Evolutionary conservation across 2,329 filamentous ascomycete species (phyloP).

Genomic region (Calonectria ilicicola): DNA sequence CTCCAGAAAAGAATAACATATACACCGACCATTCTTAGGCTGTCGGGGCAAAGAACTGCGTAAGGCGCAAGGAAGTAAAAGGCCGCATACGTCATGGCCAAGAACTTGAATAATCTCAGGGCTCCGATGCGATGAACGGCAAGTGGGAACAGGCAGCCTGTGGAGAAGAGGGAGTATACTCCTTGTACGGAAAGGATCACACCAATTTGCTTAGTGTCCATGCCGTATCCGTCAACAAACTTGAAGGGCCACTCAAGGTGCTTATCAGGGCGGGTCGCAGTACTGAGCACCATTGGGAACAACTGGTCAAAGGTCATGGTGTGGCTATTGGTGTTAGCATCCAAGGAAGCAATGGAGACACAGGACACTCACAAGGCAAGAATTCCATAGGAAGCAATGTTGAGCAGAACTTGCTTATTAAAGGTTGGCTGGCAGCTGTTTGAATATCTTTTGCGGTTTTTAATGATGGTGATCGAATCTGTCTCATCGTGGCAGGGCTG

Average conservation of each 20-base stretch:
- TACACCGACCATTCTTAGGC: constrained; percentile 78
- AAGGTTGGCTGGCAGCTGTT: constrained; percentile 53
- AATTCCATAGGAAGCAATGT: constrained; percentile 91
- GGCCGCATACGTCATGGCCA: constrained; percentile 85
- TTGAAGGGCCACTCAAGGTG: constrained; percentile 80
- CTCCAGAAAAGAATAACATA: constrained; percentile 88
- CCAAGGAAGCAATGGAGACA: neutral
- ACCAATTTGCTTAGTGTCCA: constrained; percentile 86
- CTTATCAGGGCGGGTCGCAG: constrained; percentile 62
- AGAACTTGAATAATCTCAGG: constrained; percentile 83
- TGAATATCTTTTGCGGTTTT: constrained; percentile 72
- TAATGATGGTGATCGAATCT: neutral
- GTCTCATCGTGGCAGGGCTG: neutral
- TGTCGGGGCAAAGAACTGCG: constrained; percentile 82
- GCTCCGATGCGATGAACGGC: constrained; percentile 81
- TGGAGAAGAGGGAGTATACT: constrained; percentile 87
- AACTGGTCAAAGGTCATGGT: constrained; percentile 97
- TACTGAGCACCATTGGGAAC: constrained; percentile 91
- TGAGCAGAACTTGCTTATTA: constrained; percentile 77
- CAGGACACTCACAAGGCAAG: constrained; percentile 84
- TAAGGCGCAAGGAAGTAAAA: constrained; percentile 93
- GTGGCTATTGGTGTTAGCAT: constrained; percentile 69
- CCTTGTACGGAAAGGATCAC: constrained; percentile 91
- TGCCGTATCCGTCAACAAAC: constrained; percentile 87
- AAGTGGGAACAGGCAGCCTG: constrained; percentile 85